These are phyloP conservation scores for Tripidium arundinaceum DNA, from an alignment of 202 grass and related monocot genomes.

Conservation along the genomic window DNA sequence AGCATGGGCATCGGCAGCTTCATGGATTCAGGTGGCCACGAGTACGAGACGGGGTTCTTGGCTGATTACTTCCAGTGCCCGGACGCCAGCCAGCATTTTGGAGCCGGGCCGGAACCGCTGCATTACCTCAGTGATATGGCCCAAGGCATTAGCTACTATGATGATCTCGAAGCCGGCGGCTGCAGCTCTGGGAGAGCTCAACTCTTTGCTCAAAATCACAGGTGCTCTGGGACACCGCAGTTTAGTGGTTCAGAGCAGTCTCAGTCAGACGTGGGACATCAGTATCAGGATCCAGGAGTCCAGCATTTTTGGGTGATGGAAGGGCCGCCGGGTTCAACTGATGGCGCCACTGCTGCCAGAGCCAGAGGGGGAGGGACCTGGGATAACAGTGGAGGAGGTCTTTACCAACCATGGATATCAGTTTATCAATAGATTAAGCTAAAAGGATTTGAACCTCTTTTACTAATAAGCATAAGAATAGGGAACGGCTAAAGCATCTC, in stretches of 20 bases:
- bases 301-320: background rate
- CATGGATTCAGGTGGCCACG: background rate
- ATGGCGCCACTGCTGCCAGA: background rate
- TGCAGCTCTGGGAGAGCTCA: background rate
- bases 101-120: background rate
- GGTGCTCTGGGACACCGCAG: background rate
- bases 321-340: background rate
- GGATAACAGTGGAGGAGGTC: background rate
- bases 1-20: background rate
- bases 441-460: background rate
- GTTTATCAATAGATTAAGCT: background rate
- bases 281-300: background rate
- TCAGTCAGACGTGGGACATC: background rate
- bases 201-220: background rate
- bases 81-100: background rate
- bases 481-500: background rate
- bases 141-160: background rate
- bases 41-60: slow-evolving; percentile 5
- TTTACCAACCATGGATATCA: background rate
- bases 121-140: slow-evolving; percentile 26
- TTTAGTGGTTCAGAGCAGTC: background rate
- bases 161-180: background rate
- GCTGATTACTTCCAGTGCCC: background rate
- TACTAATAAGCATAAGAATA: background rate
- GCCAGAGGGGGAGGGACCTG: background rate